These are phyloP conservation scores for Linanthus parryae DNA, from an alignment of 148 eudicot species.

Conservation along the genomic window DNA sequence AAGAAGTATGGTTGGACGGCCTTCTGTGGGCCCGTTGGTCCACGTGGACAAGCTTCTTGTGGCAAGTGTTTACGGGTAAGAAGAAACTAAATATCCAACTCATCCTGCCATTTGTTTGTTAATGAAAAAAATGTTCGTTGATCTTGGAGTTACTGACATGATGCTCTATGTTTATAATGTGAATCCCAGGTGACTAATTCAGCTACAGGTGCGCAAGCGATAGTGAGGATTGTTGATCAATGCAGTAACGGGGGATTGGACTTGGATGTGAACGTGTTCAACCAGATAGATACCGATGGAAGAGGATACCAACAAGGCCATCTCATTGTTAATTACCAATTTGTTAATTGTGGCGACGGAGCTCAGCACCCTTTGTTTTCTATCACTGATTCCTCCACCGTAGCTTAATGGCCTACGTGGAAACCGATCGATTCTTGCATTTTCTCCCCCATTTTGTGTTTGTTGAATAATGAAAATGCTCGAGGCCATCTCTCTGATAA, in stretches of 20 bases:
- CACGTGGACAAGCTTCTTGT: slow-evolving; percentile 42
- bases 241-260: slow-evolving; percentile 51
- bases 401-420: too few species aligned
- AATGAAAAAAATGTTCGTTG: too few species aligned
- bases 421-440: too few species aligned
- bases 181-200: slow-evolving; percentile 50
- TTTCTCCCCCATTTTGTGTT: too few species aligned
- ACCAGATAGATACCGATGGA: slow-evolving; percentile 31
- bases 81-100: too few species aligned
- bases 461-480: too few species aligned
- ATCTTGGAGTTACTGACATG: too few species aligned
- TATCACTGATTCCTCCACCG: too few species aligned
- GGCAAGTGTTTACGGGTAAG: slow-evolving; percentile 49
- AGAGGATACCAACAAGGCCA: slow-evolving; percentile 32
- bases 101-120: too few species aligned
- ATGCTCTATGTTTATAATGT: too few species aligned
- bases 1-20: slow-evolving; percentile 62
- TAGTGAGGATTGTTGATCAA: slow-evolving; percentile 47
- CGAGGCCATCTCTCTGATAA: too few species aligned
- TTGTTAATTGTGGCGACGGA: slow-evolving; percentile 26
- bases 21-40: slow-evolving; percentile 55
- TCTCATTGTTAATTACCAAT: slow-evolving; percentile 41
- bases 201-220: slow-evolving; percentile 33
- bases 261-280: slow-evolving; percentile 38
- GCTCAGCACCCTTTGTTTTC: too few species aligned